Conservation (phyloP, 176 grass and related monocot species). For the Carex kokanica region DNA sequence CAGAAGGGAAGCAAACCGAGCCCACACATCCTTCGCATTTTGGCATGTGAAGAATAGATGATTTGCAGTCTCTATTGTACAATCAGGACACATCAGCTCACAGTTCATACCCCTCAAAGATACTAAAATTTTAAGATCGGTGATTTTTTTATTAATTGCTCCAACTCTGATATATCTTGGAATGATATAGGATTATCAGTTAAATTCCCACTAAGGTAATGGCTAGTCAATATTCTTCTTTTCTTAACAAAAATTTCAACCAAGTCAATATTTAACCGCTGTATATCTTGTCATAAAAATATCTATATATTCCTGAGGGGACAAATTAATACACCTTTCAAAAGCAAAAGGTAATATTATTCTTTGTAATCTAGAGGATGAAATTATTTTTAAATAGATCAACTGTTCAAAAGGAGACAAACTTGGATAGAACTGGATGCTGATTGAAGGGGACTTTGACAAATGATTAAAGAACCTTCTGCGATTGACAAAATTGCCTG, state of each 20-base stretch:
- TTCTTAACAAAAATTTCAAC: background rate
- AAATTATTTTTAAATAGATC: background rate
- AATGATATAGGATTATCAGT: background rate
- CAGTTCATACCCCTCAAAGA: background rate
- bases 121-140: background rate
- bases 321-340: background rate
- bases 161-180: background rate
- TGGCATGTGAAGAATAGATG: too few species aligned
- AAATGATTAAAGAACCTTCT: background rate
- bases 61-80: too few species aligned
- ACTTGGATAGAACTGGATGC: conserved; percentile 11
- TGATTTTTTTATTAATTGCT: background rate
- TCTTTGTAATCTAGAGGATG: background rate
- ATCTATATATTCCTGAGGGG: background rate
- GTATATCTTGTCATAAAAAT: background rate
- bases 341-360: background rate
- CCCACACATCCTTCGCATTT: too few species aligned
- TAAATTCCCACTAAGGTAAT: background rate
- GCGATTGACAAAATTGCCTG: background rate
- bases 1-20: too few species aligned
- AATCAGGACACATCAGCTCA: too few species aligned
- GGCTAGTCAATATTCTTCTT: background rate
- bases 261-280: background rate
- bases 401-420: background rate
- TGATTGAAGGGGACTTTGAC: conserved; percentile 13